Conservation (phyloP, 176 grass and related monocot genomes). For the Bonia amplexicaulis region DNA sequence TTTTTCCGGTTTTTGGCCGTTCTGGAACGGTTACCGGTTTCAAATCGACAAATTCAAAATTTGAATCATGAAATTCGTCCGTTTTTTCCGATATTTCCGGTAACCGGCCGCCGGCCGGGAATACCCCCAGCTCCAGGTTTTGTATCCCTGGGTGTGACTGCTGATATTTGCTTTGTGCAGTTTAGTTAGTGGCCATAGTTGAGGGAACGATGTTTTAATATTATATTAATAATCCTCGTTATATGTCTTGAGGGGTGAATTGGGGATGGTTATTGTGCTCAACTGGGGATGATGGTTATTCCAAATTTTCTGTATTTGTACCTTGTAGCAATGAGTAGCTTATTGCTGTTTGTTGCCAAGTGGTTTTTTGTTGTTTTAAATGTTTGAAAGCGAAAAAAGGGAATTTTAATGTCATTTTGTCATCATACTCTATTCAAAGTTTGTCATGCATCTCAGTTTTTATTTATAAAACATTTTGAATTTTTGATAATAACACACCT, state of each 20-base stretch:
- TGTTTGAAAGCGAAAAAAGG: background rate
- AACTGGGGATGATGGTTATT: background rate
- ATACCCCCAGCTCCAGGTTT: too few relatives aligned
- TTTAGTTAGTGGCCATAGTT: background rate
- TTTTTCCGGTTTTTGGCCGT: too few relatives aligned
- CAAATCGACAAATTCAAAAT: too few relatives aligned
- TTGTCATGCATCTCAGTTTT: background rate
- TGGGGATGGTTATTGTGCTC: background rate
- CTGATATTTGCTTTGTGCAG: slow-evolving; percentile 11
- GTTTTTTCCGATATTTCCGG: too few relatives aligned
- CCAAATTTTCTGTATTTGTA: background rate
- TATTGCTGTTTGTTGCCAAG: background rate
- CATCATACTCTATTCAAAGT: background rate
- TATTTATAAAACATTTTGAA: background rate
- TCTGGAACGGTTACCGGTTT: too few relatives aligned
- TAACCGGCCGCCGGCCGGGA: too few relatives aligned
- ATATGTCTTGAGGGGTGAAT: background rate
- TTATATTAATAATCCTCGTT: background rate
- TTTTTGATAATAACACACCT: background rate
- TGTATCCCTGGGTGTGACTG: background rate
- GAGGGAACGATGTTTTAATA: background rate
- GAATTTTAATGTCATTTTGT: background rate
- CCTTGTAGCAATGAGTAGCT: background rate
- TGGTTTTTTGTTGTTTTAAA: background rate
- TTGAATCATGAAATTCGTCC: too few relatives aligned